phyloP scores from a whole-genome alignment of 805 yeast genomes.

The Kluyveromyces wickerhamii region DNA sequence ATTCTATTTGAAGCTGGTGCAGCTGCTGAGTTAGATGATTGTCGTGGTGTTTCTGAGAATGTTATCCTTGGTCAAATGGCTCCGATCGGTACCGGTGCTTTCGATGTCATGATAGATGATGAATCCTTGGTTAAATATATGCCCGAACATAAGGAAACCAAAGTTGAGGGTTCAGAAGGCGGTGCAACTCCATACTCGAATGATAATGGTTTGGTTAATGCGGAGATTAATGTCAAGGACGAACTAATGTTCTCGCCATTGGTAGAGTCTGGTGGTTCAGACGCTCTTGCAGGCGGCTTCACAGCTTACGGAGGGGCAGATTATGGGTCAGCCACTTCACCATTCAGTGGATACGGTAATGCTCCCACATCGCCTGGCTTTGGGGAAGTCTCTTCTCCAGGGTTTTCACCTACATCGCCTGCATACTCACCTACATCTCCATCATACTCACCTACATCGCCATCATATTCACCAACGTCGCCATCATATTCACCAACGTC shows the following conservation, averaged over 20 bases:
- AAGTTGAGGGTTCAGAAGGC: slow-evolving; percentile 51
- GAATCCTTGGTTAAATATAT: slow-evolving; percentile 54
- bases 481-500: slow-evolving; percentile 68
- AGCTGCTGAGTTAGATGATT: slow-evolving; percentile 93
- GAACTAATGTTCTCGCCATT: slow-evolving; percentile 90
- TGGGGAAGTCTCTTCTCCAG: slow-evolving; percentile 52
- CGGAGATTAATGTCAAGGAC: slow-evolving; percentile 54
- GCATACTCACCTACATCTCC: slow-evolving; percentile 79
- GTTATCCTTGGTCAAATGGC: slow-evolving; percentile 98
- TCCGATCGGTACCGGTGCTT: slow-evolving; percentile 97
- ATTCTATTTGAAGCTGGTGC: slow-evolving; percentile 97
- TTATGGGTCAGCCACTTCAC: slow-evolving; percentile 52
- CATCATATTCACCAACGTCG: slow-evolving; percentile 68
- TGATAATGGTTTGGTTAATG: slow-evolving; percentile 51
- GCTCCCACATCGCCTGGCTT: slow-evolving; percentile 57
- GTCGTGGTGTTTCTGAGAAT: slow-evolving; percentile 97
- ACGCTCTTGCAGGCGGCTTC: slow-evolving; percentile 71
- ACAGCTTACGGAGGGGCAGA: slow-evolving; percentile 82
- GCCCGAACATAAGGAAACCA: slow-evolving; percentile 36
- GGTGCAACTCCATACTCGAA: slow-evolving; percentile 87
- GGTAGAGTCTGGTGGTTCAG: slow-evolving; percentile 74
- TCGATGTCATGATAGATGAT: slow-evolving; percentile 92
- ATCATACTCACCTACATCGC: slow-evolving; percentile 74
- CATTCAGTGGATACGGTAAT: slow-evolving; percentile 39
- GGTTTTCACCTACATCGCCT: slow-evolving; percentile 71